These are phyloP conservation scores for Ophiostoma sp. DNA, from an alignment of 2,329 filamentous ascomycete genomes.

Conservation along the genomic window DNA sequence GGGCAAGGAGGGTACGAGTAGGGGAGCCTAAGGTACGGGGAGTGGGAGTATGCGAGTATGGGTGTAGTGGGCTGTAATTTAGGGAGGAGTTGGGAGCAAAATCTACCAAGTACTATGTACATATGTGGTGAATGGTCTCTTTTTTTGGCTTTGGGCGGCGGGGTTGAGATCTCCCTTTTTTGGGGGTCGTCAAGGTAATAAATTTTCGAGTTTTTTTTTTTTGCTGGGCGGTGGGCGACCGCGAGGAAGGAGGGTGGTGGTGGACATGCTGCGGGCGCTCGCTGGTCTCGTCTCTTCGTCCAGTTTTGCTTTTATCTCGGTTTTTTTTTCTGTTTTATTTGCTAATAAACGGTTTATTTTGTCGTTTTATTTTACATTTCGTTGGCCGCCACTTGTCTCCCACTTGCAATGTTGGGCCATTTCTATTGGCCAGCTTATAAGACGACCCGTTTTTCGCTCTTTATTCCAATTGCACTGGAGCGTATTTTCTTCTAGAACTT, in stretches of 20 bases:
- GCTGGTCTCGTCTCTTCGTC: neutral
- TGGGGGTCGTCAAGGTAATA: conserved; percentile 22
- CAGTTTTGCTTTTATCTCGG: neutral
- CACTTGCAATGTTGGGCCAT: conserved; percentile 22
- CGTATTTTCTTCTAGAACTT: conserved; percentile 21
- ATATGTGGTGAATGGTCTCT: conserved; percentile 17
- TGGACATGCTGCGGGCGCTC: conserved; percentile 10
- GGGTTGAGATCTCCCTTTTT: conserved; percentile 26
- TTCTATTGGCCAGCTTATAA: conserved; percentile 19
- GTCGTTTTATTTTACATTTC: conserved; percentile 11
- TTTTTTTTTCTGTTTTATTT: conserved; percentile 13
- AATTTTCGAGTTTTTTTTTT: conserved; percentile 29
- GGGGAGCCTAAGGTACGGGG: conserved; percentile 19
- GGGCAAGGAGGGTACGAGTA: conserved; percentile 11
- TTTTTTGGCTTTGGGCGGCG: conserved; percentile 24
- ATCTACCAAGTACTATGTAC: neutral
- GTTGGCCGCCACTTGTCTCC: conserved; percentile 24
- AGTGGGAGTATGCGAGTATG: conserved; percentile 11
- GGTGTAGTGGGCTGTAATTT: conserved; percentile 14
- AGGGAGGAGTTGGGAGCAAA: conserved; percentile 22
- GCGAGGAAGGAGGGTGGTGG: conserved; percentile 20
- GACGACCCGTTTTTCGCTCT: conserved; percentile 20
- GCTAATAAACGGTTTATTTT: conserved; percentile 12
- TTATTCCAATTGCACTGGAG: conserved; percentile 16
- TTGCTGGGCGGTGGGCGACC: conserved; percentile 27